Base-by-base conservation (phyloP, 495 filamentous ascomycete genomes). In the Penicilliopsis zonata region DNA sequence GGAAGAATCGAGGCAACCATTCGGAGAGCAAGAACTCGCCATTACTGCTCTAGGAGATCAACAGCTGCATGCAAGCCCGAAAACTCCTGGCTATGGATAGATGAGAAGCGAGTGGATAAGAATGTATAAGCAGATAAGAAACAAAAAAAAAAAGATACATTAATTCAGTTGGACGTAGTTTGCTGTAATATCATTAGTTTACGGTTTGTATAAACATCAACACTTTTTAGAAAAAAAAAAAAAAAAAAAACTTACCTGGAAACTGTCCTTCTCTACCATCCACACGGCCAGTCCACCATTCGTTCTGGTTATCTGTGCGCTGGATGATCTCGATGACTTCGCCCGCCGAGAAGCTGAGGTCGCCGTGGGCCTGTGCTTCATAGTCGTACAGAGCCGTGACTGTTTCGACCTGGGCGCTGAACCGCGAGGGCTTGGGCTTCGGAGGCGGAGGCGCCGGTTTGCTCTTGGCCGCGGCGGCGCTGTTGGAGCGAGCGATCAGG, bases 301-400 rank as follows among this genome's bases (percentile, higher is more conserved):
- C 90, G 44, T 99, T 94, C 30, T 82, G 80, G 41, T 92, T 94
- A 10, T 64, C 63, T 9, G 86, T 94, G 28, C 82, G 67, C 38
- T 69, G 65, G 9, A 84, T 51, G 35, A 99, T 84, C 52, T 95
- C 86, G 44, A 99, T 96, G 17, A 82, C 60, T 37, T 99, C 92
- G 3, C 90, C 92, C 1, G 84, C 75, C 3, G 67, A 73, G 50
- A 99, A 99, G 46, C 82, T 92, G 33, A 99, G 65, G 52, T 99
- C 90, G 1, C 86, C 86, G 34, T 93, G 87, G 2, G 87, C 87
- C 46, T 95, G 86, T 13, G 90, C 90, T 40, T 94, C 83, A 49
- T 94, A 99, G 50, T 96, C 90, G 46, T 95, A 98, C 30, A 93
- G 53, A 10, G 85, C 85, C 8, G 77, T 86, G 17, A 76, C 86